A percentile compares a stretch with the other conserved stretches of the same genome.
These are phyloP conservation scores for Apiotrichum veenhuisii DNA, from an alignment of 1,284 basidiomycete genomes.

Conservation along the genomic window DNA sequence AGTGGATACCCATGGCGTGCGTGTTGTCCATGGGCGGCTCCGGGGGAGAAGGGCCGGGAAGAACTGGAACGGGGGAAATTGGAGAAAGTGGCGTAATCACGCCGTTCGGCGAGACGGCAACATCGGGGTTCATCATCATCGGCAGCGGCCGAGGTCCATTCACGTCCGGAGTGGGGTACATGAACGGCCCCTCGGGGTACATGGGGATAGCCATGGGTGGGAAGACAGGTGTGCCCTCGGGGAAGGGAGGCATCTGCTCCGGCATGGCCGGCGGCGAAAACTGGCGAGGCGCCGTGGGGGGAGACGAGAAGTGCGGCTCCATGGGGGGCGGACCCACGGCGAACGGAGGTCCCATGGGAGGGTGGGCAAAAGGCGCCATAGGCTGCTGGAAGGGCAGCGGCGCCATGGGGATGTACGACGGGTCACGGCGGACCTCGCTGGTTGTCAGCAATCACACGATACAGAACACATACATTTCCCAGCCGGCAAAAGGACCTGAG, in stretches of 20 bases:
- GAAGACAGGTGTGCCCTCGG: background rate
- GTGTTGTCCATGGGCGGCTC: background rate
- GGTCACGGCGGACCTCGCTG: constrained; percentile 15
- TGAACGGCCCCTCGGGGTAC: background rate
- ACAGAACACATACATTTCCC: constrained; percentile 34
- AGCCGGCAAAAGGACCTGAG: constrained; percentile 26
- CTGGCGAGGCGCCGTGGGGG: background rate
- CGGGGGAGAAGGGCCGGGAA: background rate
- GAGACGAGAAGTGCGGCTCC: background rate
- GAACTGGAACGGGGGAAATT: background rate
- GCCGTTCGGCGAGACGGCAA: background rate
- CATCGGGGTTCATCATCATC: background rate
- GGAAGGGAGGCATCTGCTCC: background rate
- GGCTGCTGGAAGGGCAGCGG: constrained; percentile 10
- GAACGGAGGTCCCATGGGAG: constrained; percentile 1
- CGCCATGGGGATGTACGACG: constrained; percentile 10
- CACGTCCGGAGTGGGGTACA: background rate
- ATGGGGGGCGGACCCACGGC: background rate
- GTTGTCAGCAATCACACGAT: background rate
- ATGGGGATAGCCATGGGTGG: background rate
- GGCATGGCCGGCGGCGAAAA: background rate
- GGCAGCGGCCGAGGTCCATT: background rate
- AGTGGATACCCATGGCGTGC: background rate
- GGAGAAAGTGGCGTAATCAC: constrained; percentile 1
- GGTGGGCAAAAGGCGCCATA: background rate